Conservation (phyloP, 2,329 filamentous ascomycete genomes). For the Gnomoniopsis smithogilvyi region DNA sequence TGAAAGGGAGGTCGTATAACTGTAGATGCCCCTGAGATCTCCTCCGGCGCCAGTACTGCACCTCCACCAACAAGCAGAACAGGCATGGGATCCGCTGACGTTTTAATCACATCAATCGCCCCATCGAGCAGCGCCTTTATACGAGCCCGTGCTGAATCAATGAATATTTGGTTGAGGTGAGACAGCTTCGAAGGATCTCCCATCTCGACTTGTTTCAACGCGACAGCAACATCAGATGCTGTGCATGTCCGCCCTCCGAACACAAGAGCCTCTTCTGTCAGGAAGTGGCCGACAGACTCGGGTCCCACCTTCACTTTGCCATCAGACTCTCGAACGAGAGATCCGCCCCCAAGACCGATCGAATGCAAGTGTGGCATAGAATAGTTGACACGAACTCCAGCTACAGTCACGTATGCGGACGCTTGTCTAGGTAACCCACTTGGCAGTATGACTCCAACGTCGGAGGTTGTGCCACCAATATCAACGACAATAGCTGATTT, state of each 20-base stretch:
- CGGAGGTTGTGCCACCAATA: constrained; percentile 52
- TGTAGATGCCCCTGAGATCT: constrained; percentile 31
- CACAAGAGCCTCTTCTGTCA: constrained; percentile 41
- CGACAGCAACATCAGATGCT: constrained; percentile 41
- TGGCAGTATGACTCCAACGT: constrained; percentile 45
- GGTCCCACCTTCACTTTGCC: constrained; percentile 41
- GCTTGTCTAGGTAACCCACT: constrained; percentile 46
- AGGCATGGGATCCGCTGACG: constrained; percentile 23
- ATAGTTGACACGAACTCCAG: constrained; percentile 42
- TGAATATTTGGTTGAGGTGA: constrained; percentile 19
- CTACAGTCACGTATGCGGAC: constrained; percentile 41
- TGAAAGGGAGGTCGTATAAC: constrained; percentile 34
- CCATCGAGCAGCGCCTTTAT: constrained; percentile 22
- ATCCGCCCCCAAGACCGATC: constrained; percentile 42
- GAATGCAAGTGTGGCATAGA: constrained; percentile 34
- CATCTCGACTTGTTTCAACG: constrained; percentile 38
- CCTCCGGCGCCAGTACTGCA: constrained; percentile 36
- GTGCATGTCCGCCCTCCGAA: constrained; percentile 46
- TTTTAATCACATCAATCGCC: constrained; percentile 26
- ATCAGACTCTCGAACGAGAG: constrained; percentile 30
- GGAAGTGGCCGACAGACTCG: constrained; percentile 46
- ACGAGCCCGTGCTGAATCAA: constrained; percentile 22
- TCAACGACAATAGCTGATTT: constrained; percentile 42
- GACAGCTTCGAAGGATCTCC: constrained; percentile 38
- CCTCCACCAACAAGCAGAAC: constrained; percentile 42